These are phyloP conservation scores for Paecilomyces niveus DNA, from an alignment of 2,329 filamentous ascomycete species.

Conservation along the genomic window DNA sequence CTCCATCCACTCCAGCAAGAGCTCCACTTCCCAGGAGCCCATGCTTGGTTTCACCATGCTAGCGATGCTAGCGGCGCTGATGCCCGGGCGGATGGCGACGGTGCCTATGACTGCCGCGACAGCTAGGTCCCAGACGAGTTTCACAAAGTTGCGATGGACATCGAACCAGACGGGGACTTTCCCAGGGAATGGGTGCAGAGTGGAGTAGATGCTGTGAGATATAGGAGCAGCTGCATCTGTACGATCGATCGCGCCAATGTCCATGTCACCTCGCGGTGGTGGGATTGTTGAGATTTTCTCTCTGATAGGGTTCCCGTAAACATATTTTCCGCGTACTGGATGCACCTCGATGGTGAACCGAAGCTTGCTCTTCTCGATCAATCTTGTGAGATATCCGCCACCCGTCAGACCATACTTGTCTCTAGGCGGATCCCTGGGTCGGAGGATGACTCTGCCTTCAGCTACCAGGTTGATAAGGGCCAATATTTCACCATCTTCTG, in stretches of 20 bases:
- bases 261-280: slow-evolving; percentile 20
- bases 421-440: slow-evolving; percentile 32
- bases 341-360: slow-evolving; percentile 36
- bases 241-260: slow-evolving; percentile 1
- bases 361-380: slow-evolving; percentile 38
- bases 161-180: slow-evolving; percentile 44
- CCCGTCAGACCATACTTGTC: slow-evolving; percentile 42
- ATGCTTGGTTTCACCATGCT: slow-evolving; percentile 32
- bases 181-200: slow-evolving; percentile 5
- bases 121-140: slow-evolving; percentile 35
- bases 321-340: slow-evolving; percentile 28
- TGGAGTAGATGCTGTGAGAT: neutral
- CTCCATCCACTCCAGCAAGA: slow-evolving; percentile 35
- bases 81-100: slow-evolving; percentile 35
- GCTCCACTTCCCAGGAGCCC: slow-evolving; percentile 35
- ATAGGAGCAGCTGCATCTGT: neutral
- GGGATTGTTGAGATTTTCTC: slow-evolving; percentile 11
- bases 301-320: slow-evolving; percentile 31
- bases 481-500: slow-evolving; percentile 38
- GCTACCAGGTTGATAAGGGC: slow-evolving; percentile 37
- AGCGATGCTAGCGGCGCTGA: slow-evolving; percentile 27
- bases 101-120: slow-evolving; percentile 35
- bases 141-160: slow-evolving; percentile 35
- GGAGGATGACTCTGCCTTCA: slow-evolving; percentile 26
- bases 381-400: slow-evolving; percentile 39